These are phyloP conservation scores for Paramecium primaurelia DNA, from an alignment of 73 alveolate species.

Conservation along the genomic window DNA sequence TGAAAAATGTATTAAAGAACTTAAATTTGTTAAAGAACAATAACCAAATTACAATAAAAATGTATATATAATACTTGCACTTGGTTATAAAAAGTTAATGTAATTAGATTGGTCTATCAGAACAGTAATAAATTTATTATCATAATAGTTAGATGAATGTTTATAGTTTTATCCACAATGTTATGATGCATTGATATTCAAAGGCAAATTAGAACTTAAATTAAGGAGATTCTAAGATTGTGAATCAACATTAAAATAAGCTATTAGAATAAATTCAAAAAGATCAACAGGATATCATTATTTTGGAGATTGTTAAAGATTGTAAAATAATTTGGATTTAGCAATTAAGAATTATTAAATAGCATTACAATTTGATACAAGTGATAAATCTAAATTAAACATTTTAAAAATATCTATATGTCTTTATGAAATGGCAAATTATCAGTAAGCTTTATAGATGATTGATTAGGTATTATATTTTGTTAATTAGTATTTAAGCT, in stretches of 20 bases:
- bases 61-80: slow-evolving; percentile 56
- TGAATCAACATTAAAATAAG: slow-evolving; percentile 46
- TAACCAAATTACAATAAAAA: slow-evolving; percentile 47
- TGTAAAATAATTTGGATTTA: slow-evolving; percentile 66
- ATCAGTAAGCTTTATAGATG: not conserved
- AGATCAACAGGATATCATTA: not conserved
- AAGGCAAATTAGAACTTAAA: slow-evolving; percentile 66
- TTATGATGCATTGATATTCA: slow-evolving; percentile 73
- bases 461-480: slow-evolving; percentile 38
- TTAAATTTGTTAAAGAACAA: not conserved
- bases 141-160: slow-evolving; percentile 59
- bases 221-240: slow-evolving; percentile 61
- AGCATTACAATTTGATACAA: slow-evolving; percentile 46
- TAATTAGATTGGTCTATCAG: slow-evolving; percentile 16
- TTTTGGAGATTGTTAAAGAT: slow-evolving; percentile 35
- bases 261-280: slow-evolving; percentile 10
- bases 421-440: slow-evolving; percentile 15
- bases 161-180: slow-evolving; percentile 54
- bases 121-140: slow-evolving; percentile 16
- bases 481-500: slow-evolving; percentile 22
- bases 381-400: slow-evolving; percentile 72
- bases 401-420: not conserved
- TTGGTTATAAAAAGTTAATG: slow-evolving; percentile 41
- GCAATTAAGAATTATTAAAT: slow-evolving; percentile 59
- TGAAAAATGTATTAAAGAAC: not conserved